Base-by-base conservation (phyloP, 164 flowering plant genomes). In the Cinnamomum chago region DNA sequence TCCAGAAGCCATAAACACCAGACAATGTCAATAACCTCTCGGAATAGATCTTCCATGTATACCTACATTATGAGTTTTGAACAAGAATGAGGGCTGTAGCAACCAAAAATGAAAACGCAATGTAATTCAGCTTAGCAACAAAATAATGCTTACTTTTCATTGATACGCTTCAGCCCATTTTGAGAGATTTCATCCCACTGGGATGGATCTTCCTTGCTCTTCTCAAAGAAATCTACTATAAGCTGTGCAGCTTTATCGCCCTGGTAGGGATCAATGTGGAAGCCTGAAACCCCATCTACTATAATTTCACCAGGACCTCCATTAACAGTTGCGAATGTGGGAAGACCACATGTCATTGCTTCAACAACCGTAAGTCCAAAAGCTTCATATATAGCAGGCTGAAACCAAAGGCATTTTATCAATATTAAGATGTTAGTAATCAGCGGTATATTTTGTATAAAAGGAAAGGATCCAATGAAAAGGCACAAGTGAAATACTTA, bases 261-360 rank as follows among this genome's bases (percentile, higher is more conserved):
- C 30, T 91, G 90, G 85, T 95, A 92, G 0, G 99, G 99, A 78
- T 95, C 99, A 81, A 95, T 93, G 52, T 95, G 97, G 90, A 85
- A 95, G 47, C 99, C 99, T 18, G 99, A 95, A 72, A 85, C 85
- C n/a, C 92, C 95, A 67, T 95, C 84, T 20, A 92, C 95, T 67
- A 95, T 95, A 70, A 95, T 95, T 85, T 95, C 99, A 22, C 94
- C 96, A 17, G 99, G 98, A 27, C 97, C 99, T 25, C 98, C 99
- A 73, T 90, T 82, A 69, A 86, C 81, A 70, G 99, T 95, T 0
- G 99, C 99, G 73, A 95, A 92, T 11, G 99, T 95, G 15, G 99
- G 99, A 68, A 93, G 78, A 20, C 99, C 99, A 82, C 94, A 93
- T 25, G 97, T 95, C 99, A 95, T 95, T 78, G 99, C 87, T 83